Evolutionary conservation across 75 land plant genomes (phyloP).

Genomic region (Chamaecyparis obtusa): DNA sequence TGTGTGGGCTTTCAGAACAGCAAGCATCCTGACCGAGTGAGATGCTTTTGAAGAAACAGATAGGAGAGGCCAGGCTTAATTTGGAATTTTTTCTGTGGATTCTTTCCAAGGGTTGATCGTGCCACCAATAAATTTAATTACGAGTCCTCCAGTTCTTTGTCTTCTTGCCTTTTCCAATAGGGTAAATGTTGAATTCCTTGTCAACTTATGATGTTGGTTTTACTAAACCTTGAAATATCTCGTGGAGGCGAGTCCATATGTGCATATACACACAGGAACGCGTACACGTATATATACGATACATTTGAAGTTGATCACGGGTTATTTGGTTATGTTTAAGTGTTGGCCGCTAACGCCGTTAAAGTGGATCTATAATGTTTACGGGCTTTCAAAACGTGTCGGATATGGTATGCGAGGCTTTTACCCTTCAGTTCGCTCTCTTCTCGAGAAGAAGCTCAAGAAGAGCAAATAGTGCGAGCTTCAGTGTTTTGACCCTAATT

Average conservation of each 20-base stretch:
- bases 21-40: background rate
- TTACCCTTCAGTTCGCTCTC: background rate
- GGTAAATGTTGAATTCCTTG: background rate
- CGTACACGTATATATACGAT: too few species aligned
- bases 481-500: background rate
- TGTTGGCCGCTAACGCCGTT: background rate
- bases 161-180: background rate
- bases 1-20: background rate
- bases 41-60: too few species aligned
- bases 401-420: background rate
- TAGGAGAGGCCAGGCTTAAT: background rate
- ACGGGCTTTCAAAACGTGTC: background rate
- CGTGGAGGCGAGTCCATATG: background rate
- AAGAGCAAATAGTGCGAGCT: background rate
- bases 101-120: background rate
- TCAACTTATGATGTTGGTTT: background rate
- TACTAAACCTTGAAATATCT: background rate
- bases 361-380: background rate
- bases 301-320: background rate
- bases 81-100: background rate
- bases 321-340: background rate
- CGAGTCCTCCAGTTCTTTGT: background rate
- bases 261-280: background rate
- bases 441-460: background rate
- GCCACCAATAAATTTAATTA: background rate